phyloP scores from a whole-genome alignment of 345 rosid genomes.

The Sisymbrium irio region DNA sequence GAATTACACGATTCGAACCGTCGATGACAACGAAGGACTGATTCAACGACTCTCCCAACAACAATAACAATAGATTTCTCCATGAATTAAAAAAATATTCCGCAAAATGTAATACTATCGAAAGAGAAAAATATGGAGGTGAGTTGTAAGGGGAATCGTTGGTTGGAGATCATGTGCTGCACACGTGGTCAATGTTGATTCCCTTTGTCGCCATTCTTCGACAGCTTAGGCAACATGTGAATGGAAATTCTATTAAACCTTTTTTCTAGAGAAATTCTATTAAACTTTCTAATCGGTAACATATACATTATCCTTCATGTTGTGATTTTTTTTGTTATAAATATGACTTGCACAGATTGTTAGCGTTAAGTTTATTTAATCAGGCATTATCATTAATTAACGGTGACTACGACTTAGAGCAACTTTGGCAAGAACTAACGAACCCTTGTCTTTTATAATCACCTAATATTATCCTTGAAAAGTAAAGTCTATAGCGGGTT shows the following conservation, averaged over 20 bases:
- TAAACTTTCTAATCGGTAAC: neutral
- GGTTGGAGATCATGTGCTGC: slow-evolving; percentile 25
- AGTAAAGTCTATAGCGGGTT: neutral
- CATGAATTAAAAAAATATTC: neutral
- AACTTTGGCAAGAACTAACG: no score
- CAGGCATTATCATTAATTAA: no score
- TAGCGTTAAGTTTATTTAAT: no score
- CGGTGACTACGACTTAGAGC: no score
- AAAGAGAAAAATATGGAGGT: neutral
- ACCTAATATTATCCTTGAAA: no score
- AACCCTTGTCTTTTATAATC: no score
- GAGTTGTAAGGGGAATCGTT: slow-evolving; percentile 8
- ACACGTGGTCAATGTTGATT: slow-evolving; percentile 27
- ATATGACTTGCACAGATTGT: neutral
- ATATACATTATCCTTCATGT: neutral
- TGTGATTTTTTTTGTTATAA: no score
- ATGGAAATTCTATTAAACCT: neutral
- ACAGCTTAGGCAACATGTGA: slow-evolving; percentile 19
- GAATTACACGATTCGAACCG: slow-evolving; percentile 22
- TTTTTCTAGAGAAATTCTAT: neutral
- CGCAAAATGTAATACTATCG: neutral
- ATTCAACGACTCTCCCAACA: neutral
- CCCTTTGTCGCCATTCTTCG: slow-evolving; percentile 14
- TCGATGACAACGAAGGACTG: slow-evolving; percentile 25
- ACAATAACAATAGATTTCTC: neutral